Percentiles rank a stretch among this genome's conserved stretches.
phyloP scores from a whole-genome alignment of 2,329 filamentous ascomycete genomes.

The Lizonia empirigonia region DNA sequence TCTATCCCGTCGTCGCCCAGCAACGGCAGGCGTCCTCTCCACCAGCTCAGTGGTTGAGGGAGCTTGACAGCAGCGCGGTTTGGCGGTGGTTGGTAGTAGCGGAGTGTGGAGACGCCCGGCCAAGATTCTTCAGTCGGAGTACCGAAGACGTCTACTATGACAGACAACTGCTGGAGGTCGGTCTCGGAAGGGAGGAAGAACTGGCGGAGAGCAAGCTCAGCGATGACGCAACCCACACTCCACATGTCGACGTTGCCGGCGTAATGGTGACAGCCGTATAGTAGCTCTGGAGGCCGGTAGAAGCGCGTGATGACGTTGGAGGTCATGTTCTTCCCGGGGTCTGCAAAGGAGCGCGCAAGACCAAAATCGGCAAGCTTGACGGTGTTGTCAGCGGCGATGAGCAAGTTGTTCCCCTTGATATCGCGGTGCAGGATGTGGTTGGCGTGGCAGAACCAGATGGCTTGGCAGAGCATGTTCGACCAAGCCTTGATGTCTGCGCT shows the following conservation, averaged over 20 bases:
- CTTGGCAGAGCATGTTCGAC: conserved; percentile 96
- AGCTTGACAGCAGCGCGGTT: conserved; percentile 52
- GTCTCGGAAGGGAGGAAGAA: conserved; percentile 84
- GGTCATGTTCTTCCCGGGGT: conserved; percentile 89
- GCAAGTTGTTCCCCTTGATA: conserved; percentile 98
- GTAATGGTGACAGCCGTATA: conserved; percentile 90
- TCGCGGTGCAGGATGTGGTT: conserved; percentile 94
- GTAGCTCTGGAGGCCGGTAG: conserved; percentile 93
- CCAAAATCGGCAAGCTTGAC: conserved; percentile 98
- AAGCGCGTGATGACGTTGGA: conserved; percentile 94
- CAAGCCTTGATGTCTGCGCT: conserved; percentile 93
- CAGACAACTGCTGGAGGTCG: conserved; percentile 82
- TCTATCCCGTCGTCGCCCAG: conserved; percentile 85
- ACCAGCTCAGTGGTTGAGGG: conserved; percentile 73
- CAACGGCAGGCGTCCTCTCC: conserved; percentile 76
- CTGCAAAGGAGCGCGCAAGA: conserved; percentile 85
- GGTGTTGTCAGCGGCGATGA: conserved; percentile 90
- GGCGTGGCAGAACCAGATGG: conserved; percentile 95
- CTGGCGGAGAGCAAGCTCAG: conserved; percentile 81
- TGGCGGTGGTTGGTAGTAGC: conserved; percentile 76
- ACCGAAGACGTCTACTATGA: conserved; percentile 84
- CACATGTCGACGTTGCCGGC: conserved; percentile 90
- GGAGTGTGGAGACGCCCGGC: conserved; percentile 84
- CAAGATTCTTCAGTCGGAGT: conserved; percentile 94
- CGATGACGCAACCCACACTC: conserved; percentile 91